A percentile compares a stretch with the other conserved stretches of the same genome.
Evolutionary conservation across 352 stramenopile genomes (phyloP).

Genomic region (Phytophthora cryptogea): DNA sequence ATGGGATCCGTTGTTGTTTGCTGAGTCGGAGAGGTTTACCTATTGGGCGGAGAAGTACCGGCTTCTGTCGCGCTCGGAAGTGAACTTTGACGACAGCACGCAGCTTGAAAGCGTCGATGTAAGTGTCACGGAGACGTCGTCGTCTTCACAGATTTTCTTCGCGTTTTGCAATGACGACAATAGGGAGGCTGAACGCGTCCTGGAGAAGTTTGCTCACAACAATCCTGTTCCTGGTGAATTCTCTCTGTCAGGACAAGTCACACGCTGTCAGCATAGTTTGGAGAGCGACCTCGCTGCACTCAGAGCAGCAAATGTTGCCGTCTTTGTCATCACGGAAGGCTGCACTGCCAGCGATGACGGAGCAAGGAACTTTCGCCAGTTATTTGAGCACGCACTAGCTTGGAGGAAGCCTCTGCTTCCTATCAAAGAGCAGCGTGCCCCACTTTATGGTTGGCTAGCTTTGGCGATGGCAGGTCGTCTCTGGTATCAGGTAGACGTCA

Average conservation of each 20-base stretch:
- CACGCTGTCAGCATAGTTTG: conserved; percentile 20
- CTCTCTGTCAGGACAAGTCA: conserved; percentile 13
- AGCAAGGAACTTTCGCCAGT: conserved; percentile 21
- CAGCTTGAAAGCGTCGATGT: not conserved
- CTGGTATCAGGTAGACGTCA: conserved; percentile 55
- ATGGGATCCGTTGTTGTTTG: conserved; percentile 47
- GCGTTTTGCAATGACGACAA: conserved; percentile 17
- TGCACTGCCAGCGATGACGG: conserved; percentile 18
- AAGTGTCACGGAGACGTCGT: not conserved
- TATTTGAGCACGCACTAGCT: conserved; percentile 44
- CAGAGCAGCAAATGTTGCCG: conserved; percentile 25
- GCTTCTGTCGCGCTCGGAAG: conserved; percentile 22
- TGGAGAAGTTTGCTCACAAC: conserved; percentile 22
- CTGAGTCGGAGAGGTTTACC: conserved; percentile 11
- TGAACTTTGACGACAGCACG: not conserved
- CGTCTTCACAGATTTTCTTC: conserved; percentile 24
- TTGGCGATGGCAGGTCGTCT: conserved; percentile 56
- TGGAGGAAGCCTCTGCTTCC: conserved; percentile 47
- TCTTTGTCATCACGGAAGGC: conserved; percentile 47
- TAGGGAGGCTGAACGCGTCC: conserved; percentile 2
- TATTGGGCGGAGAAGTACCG: conserved; percentile 26
- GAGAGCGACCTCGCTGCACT: conserved; percentile 29
- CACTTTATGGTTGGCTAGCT: conserved; percentile 42
- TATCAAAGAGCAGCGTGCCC: conserved; percentile 41
- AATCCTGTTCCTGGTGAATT: conserved; percentile 7